Evolutionary conservation across 2,329 filamentous ascomycete genomes (phyloP), one percentile per base, ranked within the genome.

Genomic region (Cladosporium austrohemisphaericum): DNA sequence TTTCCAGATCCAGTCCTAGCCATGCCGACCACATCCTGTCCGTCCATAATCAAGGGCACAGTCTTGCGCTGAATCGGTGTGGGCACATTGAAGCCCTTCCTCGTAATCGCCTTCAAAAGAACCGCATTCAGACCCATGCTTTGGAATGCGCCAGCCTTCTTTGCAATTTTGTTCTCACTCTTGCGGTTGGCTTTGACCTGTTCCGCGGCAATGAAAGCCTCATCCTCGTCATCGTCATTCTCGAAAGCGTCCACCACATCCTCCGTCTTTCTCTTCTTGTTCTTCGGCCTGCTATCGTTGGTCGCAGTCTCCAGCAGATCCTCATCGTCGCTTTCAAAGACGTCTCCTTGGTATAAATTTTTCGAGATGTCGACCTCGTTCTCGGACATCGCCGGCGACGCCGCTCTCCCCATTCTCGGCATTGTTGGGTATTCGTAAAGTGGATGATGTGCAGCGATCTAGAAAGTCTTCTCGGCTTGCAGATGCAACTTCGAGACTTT

Each of bases 11-110:
- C 93, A n/a, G 94, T 98, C 57, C 94, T 80, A 6, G 93, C 93
- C 93, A 98, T 98, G 57, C 91, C 94, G 19, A 98, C 92, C n/a
- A 97, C 88, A 77, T 98, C 93, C 70, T 90, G 88, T 47, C 86
- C 81, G 54, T 94, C 87, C 59, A 97, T 76, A 49, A 98, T 83
- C 49, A 97, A 76, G 3, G 93, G 94, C 40, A 98, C 95, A 2
- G 93, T 88, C 71, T 97, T 97, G 59, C 93, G 83, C 73, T 98
- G 93, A 68, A 98, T 98, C 0, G 93, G 93, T 0, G 93, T 98
- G 3, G 94, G 94, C 2, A 97, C 88, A 1, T 86, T 89, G 70
- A 96, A 98, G 13, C 93, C 94, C 71, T 97, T 98, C 60, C 88
- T 81, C 10, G 87, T 81, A 57, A 98, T 97, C 2, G 93, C 89